Evolutionary conservation across 192 early-diverging fungal genomes (phyloP).

Genomic region (Lunasporangiospora selenospora): DNA sequence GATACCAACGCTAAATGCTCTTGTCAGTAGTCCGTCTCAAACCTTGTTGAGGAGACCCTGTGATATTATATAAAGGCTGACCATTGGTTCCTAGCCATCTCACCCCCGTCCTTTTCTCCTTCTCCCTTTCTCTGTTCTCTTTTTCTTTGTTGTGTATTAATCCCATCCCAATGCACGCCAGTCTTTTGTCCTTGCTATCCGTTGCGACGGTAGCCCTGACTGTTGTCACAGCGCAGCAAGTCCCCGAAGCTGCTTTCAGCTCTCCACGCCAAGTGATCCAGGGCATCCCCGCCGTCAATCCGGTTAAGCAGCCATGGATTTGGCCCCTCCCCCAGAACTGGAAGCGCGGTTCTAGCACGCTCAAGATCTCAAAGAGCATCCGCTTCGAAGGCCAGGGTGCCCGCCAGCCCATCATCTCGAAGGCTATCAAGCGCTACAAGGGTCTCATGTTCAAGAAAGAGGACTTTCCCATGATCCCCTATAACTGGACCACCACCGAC

Average conservation of each 20-base stretch:
- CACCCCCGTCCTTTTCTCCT: neutral
- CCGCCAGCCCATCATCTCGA: constrained; percentile 46
- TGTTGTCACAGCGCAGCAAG: constrained; percentile 5
- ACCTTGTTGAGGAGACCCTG: neutral
- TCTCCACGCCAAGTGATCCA: constrained; percentile 3
- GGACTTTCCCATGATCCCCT: constrained; percentile 61
- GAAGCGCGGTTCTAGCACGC: constrained; percentile 27
- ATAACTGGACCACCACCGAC: constrained; percentile 52
- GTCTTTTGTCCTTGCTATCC: constrained; percentile 13
- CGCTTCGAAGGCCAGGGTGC: constrained; percentile 19
- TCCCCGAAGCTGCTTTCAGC: neutral
- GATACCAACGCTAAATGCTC: neutral
- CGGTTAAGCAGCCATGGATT: constrained; percentile 48
- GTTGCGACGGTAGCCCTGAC: constrained; percentile 8
- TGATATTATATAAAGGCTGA: neutral
- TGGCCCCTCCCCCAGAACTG: constrained; percentile 54
- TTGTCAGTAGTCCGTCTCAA: constrained; percentile 4
- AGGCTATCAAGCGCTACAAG: constrained; percentile 57
- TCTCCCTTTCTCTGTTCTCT: neutral
- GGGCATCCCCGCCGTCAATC: constrained; percentile 39
- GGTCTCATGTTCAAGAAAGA: constrained; percentile 50
- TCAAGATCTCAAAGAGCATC: constrained; percentile 29
- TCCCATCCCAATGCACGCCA: neutral
- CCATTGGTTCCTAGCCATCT: neutral
- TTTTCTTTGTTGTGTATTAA: neutral